Conservation (phyloP, 1,139 yeast genomes). For the Eremothecium gossypii region DNA sequence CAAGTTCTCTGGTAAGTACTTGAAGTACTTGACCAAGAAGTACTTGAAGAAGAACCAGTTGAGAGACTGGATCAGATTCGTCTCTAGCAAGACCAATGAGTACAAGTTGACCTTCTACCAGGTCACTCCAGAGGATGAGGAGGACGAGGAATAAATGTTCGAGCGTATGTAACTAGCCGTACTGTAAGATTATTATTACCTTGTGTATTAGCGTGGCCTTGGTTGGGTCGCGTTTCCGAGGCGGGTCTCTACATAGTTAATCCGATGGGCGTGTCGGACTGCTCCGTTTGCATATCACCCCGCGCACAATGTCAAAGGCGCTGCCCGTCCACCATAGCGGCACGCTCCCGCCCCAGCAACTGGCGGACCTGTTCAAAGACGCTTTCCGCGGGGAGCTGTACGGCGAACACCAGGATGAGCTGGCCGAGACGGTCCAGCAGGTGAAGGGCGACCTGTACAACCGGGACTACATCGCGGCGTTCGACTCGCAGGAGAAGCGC, state of each 20-base stretch:
- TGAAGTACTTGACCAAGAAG: constrained; percentile 98
- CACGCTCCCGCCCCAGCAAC: constrained; percentile 33
- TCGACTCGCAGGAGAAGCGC: constrained; percentile 52
- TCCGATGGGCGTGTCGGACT: too few species aligned
- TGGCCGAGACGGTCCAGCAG: constrained; percentile 43
- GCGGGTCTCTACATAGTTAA: not conserved
- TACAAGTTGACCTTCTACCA: constrained; percentile 99
- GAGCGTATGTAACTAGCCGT: constrained; percentile 2
- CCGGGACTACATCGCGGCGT: constrained; percentile 62
- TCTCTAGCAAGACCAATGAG: constrained; percentile 89
- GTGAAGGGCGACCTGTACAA: constrained; percentile 65
- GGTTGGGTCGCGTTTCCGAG: not conserved
- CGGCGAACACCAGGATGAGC: constrained; percentile 24
- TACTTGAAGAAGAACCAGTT: constrained; percentile 99
- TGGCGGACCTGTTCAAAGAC: constrained; percentile 42
- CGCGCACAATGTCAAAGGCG: not conserved
- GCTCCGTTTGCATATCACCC: too few species aligned
- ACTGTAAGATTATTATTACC: not conserved
- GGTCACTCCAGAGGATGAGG: constrained; percentile 96
- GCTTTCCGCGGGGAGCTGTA: constrained; percentile 40
- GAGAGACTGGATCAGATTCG: constrained; percentile 99
- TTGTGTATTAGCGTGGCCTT: not conserved
- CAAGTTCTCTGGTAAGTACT: constrained; percentile 99
- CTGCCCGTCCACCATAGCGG: constrained; percentile 19
- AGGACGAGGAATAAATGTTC: constrained; percentile 41